Evolutionary conservation across 352 stramenopile genomes (phyloP).

Genomic region (Globisporangium sylvaticum): DNA sequence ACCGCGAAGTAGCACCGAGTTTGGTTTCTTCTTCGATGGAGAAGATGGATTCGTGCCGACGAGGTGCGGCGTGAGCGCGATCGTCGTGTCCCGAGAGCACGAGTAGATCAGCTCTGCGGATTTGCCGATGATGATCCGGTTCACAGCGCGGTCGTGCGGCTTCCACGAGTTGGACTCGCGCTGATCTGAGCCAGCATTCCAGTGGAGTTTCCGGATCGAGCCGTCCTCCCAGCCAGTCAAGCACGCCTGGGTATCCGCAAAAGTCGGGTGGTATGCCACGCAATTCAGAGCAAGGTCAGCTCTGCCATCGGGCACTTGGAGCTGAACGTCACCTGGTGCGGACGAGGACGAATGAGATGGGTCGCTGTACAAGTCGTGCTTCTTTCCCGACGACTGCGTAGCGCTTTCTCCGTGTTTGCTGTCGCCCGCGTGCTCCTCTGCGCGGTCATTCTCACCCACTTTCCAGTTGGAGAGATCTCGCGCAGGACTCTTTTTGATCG

Average conservation of each 20-base stretch:
- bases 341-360: background rate
- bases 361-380: slow-evolving; percentile 4
- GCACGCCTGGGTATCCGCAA: slow-evolving; percentile 24
- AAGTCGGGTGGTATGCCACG: slow-evolving; percentile 32
- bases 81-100: slow-evolving; percentile 72
- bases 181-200: slow-evolving; percentile 15
- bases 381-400: background rate
- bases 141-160: slow-evolving; percentile 56
- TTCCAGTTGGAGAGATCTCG: slow-evolving; percentile 46
- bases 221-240: slow-evolving; percentile 75
- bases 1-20: slow-evolving; percentile 26
- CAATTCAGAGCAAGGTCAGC: slow-evolving; percentile 45
- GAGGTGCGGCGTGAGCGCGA: slow-evolving; percentile 42
- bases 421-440: background rate
- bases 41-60: slow-evolving; percentile 2
- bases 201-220: slow-evolving; percentile 43
- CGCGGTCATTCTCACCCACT: slow-evolving; percentile 17
- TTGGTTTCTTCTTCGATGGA: slow-evolving; percentile 18
- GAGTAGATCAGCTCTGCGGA: slow-evolving; percentile 54
- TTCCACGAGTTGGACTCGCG: slow-evolving; percentile 29
- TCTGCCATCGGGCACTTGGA: background rate
- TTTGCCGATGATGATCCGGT: slow-evolving; percentile 44
- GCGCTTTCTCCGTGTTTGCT: background rate
- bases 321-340: background rate
- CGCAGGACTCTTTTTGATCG: slow-evolving; percentile 6